phyloP scores from a whole-genome alignment of 2,329 filamentous ascomycete species.

The Fusarium sp. region DNA sequence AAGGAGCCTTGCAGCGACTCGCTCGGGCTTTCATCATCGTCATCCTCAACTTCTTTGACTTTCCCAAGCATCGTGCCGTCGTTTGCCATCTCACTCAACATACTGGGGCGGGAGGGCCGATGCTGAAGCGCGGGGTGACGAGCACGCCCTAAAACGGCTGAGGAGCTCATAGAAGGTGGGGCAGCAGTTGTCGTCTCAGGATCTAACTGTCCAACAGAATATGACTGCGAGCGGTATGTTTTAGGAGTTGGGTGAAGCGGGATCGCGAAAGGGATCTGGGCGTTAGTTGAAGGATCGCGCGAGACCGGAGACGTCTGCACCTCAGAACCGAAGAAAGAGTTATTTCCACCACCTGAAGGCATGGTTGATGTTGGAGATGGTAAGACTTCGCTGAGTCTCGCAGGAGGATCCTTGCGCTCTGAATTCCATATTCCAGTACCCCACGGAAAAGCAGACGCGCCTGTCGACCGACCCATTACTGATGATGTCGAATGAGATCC shows the following conservation, averaged over 20 bases:
- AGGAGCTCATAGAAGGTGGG: constrained; percentile 56
- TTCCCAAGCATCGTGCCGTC: constrained; percentile 72
- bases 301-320: constrained; percentile 63
- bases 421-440: constrained; percentile 85
- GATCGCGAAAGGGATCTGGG: constrained; percentile 85
- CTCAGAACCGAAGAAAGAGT: constrained; percentile 63
- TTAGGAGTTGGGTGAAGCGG: constrained; percentile 91
- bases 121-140: constrained; percentile 79
- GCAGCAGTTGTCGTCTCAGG: constrained; percentile 63
- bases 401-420: constrained; percentile 80
- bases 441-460: constrained; percentile 71
- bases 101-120: constrained; percentile 80
- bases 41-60: constrained; percentile 76
- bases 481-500: constrained; percentile 62
- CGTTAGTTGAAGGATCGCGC: constrained; percentile 64
- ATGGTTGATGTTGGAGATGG: constrained; percentile 77
- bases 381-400: constrained; percentile 78
- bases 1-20: constrained; percentile 61
- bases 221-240: constrained; percentile 94
- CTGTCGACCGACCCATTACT: constrained; percentile 61
- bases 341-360: constrained; percentile 56
- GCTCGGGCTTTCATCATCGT: constrained; percentile 69
- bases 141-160: constrained; percentile 63
- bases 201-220: constrained; percentile 92
- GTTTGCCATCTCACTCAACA: constrained; percentile 77